These are phyloP conservation scores for Uronychia binucleata DNA, from an alignment of 73 alveolate species.

Conservation along the genomic window DNA sequence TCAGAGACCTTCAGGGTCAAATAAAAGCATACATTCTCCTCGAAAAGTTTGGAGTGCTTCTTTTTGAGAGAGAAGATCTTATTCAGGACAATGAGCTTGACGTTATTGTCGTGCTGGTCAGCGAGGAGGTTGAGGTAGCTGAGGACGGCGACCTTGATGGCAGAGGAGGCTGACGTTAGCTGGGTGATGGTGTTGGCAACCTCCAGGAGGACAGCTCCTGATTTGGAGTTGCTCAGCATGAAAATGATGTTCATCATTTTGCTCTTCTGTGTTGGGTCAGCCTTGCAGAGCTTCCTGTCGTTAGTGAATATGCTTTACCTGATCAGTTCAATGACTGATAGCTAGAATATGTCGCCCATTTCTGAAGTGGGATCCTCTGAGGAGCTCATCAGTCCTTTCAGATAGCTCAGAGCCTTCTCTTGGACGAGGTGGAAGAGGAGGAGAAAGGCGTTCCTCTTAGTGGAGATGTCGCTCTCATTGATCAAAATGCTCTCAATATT, in stretches of 20 bases:
- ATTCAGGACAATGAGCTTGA: slow-evolving; percentile 77
- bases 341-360: slow-evolving; percentile 82
- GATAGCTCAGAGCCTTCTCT: slow-evolving; percentile 78
- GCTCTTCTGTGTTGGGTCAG: slow-evolving; percentile 79
- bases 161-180: slow-evolving; percentile 77
- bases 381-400: slow-evolving; percentile 37
- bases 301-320: too few relatives aligned
- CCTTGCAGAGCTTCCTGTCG: slow-evolving; percentile 82
- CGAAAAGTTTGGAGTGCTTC: slow-evolving; percentile 65
- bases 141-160: slow-evolving; percentile 77
- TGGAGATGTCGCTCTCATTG: slow-evolving; percentile 95
- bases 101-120: slow-evolving; percentile 82
- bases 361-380: slow-evolving; percentile 57
- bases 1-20: too few relatives aligned
- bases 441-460: slow-evolving; percentile 96
- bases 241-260: slow-evolving; percentile 75
- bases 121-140: slow-evolving; percentile 68
- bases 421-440: slow-evolving; percentile 76
- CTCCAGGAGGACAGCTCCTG: slow-evolving; percentile 83
- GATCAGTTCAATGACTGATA: slow-evolving; percentile 77
- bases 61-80: slow-evolving; percentile 72
- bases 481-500: slow-evolving; percentile 79
- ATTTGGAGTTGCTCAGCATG: slow-evolving; percentile 69
- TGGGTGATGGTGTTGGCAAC: slow-evolving; percentile 82
- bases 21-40: slow-evolving; percentile 68